Evolutionary conservation across 2,329 filamentous ascomycete species (phyloP).

Genomic region (Thermomyces lanuginosus): DNA sequence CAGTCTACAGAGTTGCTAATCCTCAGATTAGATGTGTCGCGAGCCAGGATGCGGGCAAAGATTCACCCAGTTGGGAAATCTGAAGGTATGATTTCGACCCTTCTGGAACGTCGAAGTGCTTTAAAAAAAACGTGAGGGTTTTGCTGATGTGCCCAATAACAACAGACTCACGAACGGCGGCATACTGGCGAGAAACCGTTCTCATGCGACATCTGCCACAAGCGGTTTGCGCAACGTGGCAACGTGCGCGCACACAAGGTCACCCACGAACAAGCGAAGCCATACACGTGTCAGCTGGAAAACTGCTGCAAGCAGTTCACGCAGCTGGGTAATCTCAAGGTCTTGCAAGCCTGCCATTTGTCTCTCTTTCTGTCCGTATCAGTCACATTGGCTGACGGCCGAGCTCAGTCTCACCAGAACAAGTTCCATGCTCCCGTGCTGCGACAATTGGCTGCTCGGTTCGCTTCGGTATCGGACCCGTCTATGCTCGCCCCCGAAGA

Average conservation of each 20-base stretch:
- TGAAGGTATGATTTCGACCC: conserved; percentile 51
- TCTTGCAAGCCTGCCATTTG: conserved; percentile 17
- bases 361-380: background rate
- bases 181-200: conserved; percentile 82
- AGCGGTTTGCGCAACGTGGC: conserved; percentile 68
- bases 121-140: background rate
- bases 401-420: conserved; percentile 65
- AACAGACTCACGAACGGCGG: conserved; percentile 71
- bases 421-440: conserved; percentile 74
- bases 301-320: conserved; percentile 78
- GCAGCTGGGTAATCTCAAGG: conserved; percentile 83
- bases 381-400: conserved; percentile 5
- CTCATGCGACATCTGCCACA: conserved; percentile 61
- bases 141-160: too few relatives aligned
- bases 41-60: conserved; percentile 56
- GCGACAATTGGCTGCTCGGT: conserved; percentile 51
- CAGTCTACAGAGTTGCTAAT: too few relatives aligned
- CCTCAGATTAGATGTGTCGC: conserved; percentile 42
- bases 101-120: too few relatives aligned
- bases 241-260: conserved; percentile 73
- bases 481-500: conserved; percentile 52
- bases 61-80: conserved; percentile 81
- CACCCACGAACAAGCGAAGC: conserved; percentile 62
- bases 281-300: conserved; percentile 66
- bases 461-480: conserved; percentile 46